phyloP scores from a whole-genome alignment of 176 grass and related monocot species.

The Musa troglodytarum region DNA sequence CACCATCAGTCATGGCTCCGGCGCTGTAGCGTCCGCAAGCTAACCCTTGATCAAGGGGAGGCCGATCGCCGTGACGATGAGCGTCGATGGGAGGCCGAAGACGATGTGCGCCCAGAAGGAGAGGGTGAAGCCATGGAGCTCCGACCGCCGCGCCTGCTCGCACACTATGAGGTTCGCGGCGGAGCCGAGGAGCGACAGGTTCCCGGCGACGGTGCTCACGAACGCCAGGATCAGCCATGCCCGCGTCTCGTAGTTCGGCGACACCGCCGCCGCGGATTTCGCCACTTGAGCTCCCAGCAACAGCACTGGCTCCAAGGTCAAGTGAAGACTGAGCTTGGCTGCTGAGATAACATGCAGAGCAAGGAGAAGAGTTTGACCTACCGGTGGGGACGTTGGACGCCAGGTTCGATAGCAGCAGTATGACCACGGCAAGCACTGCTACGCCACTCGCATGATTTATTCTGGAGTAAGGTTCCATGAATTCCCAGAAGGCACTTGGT shows the following conservation, averaged over 20 bases:
- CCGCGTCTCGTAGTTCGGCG: conserved; percentile 35
- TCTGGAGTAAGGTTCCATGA: conserved; percentile 64
- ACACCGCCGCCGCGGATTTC: conserved; percentile 56
- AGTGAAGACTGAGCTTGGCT: no score
- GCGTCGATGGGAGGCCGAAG: conserved; percentile 70
- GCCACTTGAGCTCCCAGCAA: conserved; percentile 68
- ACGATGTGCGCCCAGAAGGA: conserved; percentile 71
- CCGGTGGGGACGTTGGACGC: conserved; percentile 89
- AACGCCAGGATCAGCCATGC: conserved; percentile 86
- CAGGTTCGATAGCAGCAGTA: conserved; percentile 74
- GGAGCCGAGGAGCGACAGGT: conserved; percentile 78
- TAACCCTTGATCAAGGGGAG: conserved; percentile 20
- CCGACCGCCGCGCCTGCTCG: conserved; percentile 72
- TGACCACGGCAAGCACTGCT: conserved; percentile 45
- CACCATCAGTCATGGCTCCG: no score
- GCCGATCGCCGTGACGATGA: conserved; percentile 58
- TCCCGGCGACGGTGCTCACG: conserved; percentile 93
- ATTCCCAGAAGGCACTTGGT: conserved; percentile 66
- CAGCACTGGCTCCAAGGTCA: conserved; percentile 34
- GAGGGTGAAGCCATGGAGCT: conserved; percentile 64
- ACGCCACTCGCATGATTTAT: conserved; percentile 41
- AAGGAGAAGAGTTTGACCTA: conserved; percentile 4
- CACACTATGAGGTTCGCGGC: conserved; percentile 90
- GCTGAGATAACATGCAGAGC: not conserved
- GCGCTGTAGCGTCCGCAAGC: not conserved